Percentiles rank a stretch among this genome's conserved stretches.
Evolutionary conservation across 2,329 filamentous ascomycete species (phyloP).

Genomic region (Cladosporium sphaerospermum): DNA sequence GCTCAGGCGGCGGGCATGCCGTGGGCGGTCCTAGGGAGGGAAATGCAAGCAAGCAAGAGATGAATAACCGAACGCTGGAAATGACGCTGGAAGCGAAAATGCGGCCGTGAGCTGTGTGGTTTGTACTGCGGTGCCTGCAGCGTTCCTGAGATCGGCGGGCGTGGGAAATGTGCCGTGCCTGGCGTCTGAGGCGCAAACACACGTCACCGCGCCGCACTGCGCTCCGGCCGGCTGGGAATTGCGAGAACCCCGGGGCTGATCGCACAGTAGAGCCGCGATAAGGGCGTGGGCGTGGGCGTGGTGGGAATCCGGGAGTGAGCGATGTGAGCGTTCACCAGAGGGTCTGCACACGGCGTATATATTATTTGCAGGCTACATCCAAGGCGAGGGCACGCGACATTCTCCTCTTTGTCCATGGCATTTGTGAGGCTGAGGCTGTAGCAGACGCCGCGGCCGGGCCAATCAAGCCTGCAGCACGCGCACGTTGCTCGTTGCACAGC

Average conservation of each 20-base stretch:
- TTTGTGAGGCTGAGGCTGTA: background rate
- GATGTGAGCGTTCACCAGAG: too few species aligned
- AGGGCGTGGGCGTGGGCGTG: too few species aligned
- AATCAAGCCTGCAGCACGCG: background rate
- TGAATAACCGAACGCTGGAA: background rate
- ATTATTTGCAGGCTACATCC: too few species aligned
- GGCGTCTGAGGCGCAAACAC: background rate
- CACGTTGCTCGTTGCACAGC: background rate
- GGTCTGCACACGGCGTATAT: too few species aligned
- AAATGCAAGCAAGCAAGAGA: background rate
- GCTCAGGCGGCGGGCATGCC: constrained; percentile 1
- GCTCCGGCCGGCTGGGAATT: too few species aligned
- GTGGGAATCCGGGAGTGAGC: too few species aligned
- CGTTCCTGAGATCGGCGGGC: background rate
- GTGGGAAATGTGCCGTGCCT: background rate
- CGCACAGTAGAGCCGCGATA: too few species aligned
- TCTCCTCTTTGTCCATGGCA: background rate
- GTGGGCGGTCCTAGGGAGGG: background rate
- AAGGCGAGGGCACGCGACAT: background rate
- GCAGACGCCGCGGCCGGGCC: background rate
- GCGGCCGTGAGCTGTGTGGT: background rate
- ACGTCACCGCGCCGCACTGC: background rate
- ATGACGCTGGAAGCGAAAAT: background rate
- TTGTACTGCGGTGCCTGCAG: background rate
- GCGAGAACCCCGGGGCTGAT: too few species aligned